Evolutionary conservation across 164 flowering plant genomes (phyloP).

Genomic region (Malania oleifera): DNA sequence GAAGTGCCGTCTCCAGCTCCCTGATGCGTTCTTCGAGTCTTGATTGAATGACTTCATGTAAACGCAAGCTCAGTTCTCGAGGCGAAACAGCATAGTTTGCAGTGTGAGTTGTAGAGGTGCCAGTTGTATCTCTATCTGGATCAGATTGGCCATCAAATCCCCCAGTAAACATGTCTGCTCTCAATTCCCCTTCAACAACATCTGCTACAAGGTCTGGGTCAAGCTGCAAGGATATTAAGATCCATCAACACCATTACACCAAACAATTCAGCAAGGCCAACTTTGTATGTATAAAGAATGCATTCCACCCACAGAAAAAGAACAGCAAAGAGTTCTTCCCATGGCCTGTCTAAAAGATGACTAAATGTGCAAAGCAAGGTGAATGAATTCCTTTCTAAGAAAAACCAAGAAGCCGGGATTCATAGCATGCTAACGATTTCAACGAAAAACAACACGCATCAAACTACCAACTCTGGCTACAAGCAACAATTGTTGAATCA

Average conservation of each 20-base stretch:
- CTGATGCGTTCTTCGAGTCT: slow-evolving; percentile 64
- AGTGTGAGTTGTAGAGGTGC: not conserved
- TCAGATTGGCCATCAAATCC: not conserved
- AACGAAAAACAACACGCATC: too few relatives aligned
- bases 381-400: too few relatives aligned
- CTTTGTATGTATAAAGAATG: too few relatives aligned
- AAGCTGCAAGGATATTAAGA: not conserved
- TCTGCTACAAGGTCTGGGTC: not conserved
- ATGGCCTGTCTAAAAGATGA: too few relatives aligned
- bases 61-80: slow-evolving; percentile 63
- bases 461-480: too few relatives aligned
- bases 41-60: slow-evolving; percentile 71
- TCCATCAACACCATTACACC: not conserved
- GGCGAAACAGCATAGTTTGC: slow-evolving; percentile 59
- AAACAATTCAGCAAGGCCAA: not conserved
- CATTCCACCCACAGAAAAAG: too few relatives aligned
- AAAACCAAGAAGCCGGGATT: too few relatives aligned
- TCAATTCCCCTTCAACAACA: not conserved
- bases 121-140: too few relatives aligned
- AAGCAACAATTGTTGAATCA: too few relatives aligned
- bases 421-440: too few relatives aligned
- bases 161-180: not conserved
- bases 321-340: too few relatives aligned
- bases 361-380: too few relatives aligned
- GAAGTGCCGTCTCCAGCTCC: slow-evolving; percentile 74